Evolutionary conservation across 1,284 basidiomycete genomes (phyloP).

Genomic region (Cutaneotrichosporon cutaneum): DNA sequence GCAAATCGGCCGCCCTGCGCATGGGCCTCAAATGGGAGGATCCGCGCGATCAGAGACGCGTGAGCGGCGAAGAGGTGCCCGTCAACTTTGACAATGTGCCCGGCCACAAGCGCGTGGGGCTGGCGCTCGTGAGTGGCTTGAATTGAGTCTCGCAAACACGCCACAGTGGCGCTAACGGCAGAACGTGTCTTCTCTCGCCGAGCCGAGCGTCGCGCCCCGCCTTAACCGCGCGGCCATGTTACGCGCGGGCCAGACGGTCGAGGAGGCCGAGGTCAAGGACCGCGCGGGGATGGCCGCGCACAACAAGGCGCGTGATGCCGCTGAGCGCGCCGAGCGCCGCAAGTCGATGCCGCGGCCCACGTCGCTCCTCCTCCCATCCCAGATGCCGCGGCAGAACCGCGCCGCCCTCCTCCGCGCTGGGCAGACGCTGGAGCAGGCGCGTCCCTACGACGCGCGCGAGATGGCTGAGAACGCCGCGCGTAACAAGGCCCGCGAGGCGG

Average conservation of each 20-base stretch:
- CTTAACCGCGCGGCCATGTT: slow-evolving; percentile 26
- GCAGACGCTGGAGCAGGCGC: slow-evolving; percentile 6
- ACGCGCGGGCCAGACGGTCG: slow-evolving; percentile 15
- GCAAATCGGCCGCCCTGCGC: slow-evolving; percentile 37
- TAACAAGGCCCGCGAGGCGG: slow-evolving; percentile 33
- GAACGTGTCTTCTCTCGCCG: slow-evolving; percentile 37
- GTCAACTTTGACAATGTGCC: slow-evolving; percentile 29
- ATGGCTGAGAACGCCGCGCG: slow-evolving; percentile 27
- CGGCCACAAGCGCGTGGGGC: slow-evolving; percentile 34
- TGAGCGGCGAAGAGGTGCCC: slow-evolving; percentile 13
- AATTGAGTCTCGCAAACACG: background rate
- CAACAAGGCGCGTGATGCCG: slow-evolving; percentile 34
- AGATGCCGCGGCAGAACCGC: slow-evolving; percentile 22
- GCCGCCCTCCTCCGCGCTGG: slow-evolving; percentile 25
- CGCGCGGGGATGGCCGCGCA: slow-evolving; percentile 28
- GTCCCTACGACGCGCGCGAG: slow-evolving; percentile 18
- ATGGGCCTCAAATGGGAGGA: slow-evolving; percentile 40
- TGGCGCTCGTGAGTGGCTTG: slow-evolving; percentile 30
- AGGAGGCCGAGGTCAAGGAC: slow-evolving; percentile 17
- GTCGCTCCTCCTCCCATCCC: slow-evolving; percentile 23
- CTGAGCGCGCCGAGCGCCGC: slow-evolving; percentile 34
- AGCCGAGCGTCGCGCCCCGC: slow-evolving; percentile 33
- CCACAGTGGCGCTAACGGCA: slow-evolving; percentile 11
- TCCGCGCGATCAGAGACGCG: slow-evolving; percentile 20
- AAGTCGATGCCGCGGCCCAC: slow-evolving; percentile 36